Evolutionary conservation across 208 protist species (phyloP).

Genomic region (Crithidia bombi): DNA sequence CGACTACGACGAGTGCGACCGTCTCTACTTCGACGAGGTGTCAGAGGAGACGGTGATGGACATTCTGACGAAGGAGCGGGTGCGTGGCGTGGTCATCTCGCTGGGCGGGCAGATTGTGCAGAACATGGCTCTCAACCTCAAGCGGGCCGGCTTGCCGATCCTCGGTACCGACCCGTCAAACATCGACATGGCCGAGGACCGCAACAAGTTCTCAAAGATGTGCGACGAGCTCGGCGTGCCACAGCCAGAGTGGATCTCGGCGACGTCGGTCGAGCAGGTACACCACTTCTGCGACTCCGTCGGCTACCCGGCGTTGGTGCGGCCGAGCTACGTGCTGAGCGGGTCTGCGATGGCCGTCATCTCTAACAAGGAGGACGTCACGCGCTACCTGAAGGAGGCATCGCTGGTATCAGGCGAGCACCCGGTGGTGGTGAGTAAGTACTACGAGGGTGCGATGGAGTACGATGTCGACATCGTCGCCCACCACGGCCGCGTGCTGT

Average conservation of each 20-base stretch:
- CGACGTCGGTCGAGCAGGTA: conserved; percentile 89
- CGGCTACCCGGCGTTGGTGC: conserved; percentile 95
- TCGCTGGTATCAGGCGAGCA: conserved; percentile 89
- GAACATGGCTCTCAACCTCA: conserved; percentile 96
- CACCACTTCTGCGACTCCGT: conserved; percentile 91
- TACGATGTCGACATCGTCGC: conserved; percentile 99
- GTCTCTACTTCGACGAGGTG: conserved; percentile 99
- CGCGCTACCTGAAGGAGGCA: conserved; percentile 93
- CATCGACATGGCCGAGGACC: conserved; percentile 98
- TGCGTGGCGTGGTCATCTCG: conserved; percentile 94
- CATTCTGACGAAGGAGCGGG: conserved; percentile 95
- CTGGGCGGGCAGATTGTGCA: conserved; percentile 99
- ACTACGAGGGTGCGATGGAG: conserved; percentile 96
- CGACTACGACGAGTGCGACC: conserved; percentile 97
- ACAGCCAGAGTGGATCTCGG: conserved; percentile 97
- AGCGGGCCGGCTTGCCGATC: conserved; percentile 89
- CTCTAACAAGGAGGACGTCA: conserved; percentile 90
- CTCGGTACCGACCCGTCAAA: conserved; percentile 95
- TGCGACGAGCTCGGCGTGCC: conserved; percentile 95
- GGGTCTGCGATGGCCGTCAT: conserved; percentile 98
- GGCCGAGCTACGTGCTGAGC: conserved; percentile 97
- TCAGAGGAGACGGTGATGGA: conserved; percentile 97
- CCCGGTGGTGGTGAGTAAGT: conserved; percentile 98
- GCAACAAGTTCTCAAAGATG: conserved; percentile 95
- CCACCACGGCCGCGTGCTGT: conserved; percentile 94